phyloP scores from a whole-genome alignment of 2,329 filamentous ascomycete species.

The Whalleya microplaca region DNA sequence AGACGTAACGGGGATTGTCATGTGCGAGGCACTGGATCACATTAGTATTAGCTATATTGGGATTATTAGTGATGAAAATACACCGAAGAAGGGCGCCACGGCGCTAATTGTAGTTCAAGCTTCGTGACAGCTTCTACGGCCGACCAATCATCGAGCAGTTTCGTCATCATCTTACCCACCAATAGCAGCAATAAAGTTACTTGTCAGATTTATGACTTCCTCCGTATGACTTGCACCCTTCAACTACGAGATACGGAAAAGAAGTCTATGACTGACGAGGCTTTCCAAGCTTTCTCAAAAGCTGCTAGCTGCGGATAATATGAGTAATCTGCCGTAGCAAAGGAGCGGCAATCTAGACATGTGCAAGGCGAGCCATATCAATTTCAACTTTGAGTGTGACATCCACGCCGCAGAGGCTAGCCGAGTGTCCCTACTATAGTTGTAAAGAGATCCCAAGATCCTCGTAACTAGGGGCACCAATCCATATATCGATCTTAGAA shows the following conservation, averaged over 20 bases:
- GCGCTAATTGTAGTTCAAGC: neutral
- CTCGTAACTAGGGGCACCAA: no score
- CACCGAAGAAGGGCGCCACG: neutral
- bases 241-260: no score
- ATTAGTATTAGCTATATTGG: no score
- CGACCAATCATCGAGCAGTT: neutral
- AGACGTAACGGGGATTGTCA: neutral
- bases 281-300: no score
- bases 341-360: neutral
- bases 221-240: no score
- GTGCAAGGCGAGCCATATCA: neutral
- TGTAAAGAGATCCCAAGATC: no score
- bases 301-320: no score
- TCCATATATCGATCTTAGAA: neutral
- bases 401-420: neutral
- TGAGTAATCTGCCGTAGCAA: no score
- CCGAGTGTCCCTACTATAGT: neutral
- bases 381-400: neutral
- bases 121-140: neutral
- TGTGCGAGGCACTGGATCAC: neutral
- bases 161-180: neutral
- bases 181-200: neutral
- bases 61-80: neutral
- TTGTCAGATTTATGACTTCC: no score
- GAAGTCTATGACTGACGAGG: no score